Percentiles rank a stretch among this genome's conserved stretches.
phyloP scores from a whole-genome alignment of 352 stramenopile species.

The Thalassiosira livingstoniorum region DNA sequence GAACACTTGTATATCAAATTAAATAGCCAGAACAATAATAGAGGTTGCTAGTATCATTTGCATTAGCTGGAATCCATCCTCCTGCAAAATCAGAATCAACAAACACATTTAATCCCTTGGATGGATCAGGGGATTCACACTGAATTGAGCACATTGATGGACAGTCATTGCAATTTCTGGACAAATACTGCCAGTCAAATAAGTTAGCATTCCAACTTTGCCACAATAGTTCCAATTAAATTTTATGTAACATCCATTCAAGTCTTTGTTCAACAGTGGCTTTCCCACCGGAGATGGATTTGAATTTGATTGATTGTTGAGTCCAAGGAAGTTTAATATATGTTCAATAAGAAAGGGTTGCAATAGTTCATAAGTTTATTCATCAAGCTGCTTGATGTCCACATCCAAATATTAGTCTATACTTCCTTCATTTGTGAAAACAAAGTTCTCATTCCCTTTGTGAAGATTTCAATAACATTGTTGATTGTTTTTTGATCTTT shows the following conservation, averaged over 20 bases:
- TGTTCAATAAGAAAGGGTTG: background rate
- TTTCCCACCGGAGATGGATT: background rate
- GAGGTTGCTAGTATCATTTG: background rate
- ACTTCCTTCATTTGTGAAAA: background rate
- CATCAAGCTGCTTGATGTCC: slow-evolving; percentile 29
- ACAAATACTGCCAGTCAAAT: background rate
- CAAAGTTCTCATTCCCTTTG: slow-evolving; percentile 1
- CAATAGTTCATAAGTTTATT: background rate
- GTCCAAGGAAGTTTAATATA: background rate
- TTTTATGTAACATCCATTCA: background rate
- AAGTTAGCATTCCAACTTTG: too few relatives aligned
- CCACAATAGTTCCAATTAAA: background rate
- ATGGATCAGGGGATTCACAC: background rate
- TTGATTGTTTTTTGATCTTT: background rate
- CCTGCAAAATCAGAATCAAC: background rate
- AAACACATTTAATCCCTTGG: background rate
- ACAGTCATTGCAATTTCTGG: background rate
- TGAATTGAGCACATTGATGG: background rate
- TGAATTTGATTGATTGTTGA: background rate
- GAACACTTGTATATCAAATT: slow-evolving; percentile 32
- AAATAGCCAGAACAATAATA: background rate
- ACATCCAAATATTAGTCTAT: slow-evolving; percentile 43
- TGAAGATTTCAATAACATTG: background rate
- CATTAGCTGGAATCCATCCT: background rate
- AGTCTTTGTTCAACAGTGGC: background rate